phyloP scores from a whole-genome alignment of 768 basidiomycete genomes.

The Mycena galopus region DNA sequence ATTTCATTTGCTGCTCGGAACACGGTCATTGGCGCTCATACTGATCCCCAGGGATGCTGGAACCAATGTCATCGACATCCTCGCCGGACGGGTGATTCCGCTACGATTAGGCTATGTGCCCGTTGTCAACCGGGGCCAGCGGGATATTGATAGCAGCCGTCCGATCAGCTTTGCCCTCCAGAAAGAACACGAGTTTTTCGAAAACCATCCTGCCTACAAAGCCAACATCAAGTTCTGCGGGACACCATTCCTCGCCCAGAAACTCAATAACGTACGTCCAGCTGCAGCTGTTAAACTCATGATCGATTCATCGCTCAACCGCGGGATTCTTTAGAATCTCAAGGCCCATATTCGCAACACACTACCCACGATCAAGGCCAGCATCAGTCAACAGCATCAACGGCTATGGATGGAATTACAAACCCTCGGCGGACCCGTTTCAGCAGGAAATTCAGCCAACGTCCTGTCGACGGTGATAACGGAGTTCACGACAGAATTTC shows the following conservation, averaged over 20 bases:
- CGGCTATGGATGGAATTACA: slow-evolving; percentile 89
- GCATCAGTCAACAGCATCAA: slow-evolving; percentile 90
- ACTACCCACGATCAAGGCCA: slow-evolving; percentile 96
- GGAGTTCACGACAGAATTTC: slow-evolving; percentile 61
- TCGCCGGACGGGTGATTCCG: slow-evolving; percentile 96
- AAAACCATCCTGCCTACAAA: slow-evolving; percentile 93
- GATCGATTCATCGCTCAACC: too few relatives aligned
- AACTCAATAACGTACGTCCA: slow-evolving; percentile 88
- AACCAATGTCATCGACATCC: slow-evolving; percentile 98
- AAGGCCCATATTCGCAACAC: slow-evolving; percentile 99
- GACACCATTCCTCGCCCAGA: slow-evolving; percentile 94
- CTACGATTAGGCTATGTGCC: slow-evolving; percentile 97
- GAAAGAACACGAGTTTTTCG: slow-evolving; percentile 92
- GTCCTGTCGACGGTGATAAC: slow-evolving; percentile 95
- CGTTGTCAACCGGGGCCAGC: slow-evolving; percentile 97
- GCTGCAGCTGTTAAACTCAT: too few relatives aligned
- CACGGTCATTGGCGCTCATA: too few relatives aligned
- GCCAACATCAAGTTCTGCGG: slow-evolving; percentile 96
- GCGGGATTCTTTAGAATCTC: slow-evolving; percentile 74
- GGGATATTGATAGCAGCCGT: slow-evolving; percentile 93
- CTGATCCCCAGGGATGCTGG: slow-evolving; percentile 71
- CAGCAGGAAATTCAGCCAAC: slow-evolving; percentile 77
- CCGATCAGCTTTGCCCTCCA: slow-evolving; percentile 89
- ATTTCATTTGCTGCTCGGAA: too few relatives aligned
- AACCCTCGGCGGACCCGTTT: slow-evolving; percentile 88